Evolutionary conservation across 75 land plant genomes (phyloP).

Genomic region (Azolla pinnata): DNA sequence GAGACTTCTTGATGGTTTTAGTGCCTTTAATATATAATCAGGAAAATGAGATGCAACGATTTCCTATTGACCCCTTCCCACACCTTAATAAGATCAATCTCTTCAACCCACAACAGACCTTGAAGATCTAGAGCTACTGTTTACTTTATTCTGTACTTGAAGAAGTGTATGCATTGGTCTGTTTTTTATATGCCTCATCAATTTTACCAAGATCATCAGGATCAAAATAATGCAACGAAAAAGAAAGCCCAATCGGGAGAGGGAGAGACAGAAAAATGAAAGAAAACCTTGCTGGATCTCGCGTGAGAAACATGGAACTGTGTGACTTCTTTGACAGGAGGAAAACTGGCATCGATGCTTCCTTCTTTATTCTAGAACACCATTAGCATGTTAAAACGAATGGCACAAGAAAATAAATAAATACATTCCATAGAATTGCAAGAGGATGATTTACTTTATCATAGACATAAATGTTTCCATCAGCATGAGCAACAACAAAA

Average conservation of each 20-base stretch:
- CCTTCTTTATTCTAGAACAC: constrained; percentile 72
- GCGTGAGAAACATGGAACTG: constrained; percentile 90
- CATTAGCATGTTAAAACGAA: background rate
- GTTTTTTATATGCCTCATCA: no score
- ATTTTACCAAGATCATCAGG: no score
- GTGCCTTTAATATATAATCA: no score
- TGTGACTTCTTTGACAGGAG: constrained; percentile 71
- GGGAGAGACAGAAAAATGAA: background rate
- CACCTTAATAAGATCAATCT: no score
- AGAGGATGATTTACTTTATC: constrained; percentile 56
- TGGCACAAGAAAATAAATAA: background rate
- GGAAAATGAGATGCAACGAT: no score
- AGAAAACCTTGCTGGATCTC: constrained; percentile 72
- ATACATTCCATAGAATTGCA: background rate
- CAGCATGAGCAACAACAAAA: constrained; percentile 91
- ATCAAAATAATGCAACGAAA: background rate
- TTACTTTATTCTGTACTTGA: no score
- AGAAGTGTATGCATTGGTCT: no score
- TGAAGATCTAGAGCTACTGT: no score
- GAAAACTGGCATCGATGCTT: constrained; percentile 79
- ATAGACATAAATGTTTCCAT: constrained; percentile 89
- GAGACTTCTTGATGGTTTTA: no score
- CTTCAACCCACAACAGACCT: no score
- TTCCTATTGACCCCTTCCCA: no score
- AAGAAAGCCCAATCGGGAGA: background rate